Percentiles rank a stretch among this genome's conserved stretches.
Conservation (phyloP, 805 yeast genomes). For the Lipomyces orientalis region DNA sequence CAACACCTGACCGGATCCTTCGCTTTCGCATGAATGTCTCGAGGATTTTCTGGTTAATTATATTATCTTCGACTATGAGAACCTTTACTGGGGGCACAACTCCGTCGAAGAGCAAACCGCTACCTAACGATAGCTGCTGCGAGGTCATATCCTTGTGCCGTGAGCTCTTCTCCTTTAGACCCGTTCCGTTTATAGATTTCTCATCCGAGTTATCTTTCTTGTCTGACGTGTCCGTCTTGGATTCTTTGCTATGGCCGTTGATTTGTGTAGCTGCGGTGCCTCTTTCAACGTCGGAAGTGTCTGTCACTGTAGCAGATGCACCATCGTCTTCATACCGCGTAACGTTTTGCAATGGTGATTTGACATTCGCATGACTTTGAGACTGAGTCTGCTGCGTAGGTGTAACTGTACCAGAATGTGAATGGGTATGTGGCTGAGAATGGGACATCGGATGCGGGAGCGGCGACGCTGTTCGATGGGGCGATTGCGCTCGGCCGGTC, state of each 20-base stretch:
- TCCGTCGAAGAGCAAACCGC: slow-evolving; percentile 47
- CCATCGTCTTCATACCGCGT: slow-evolving; percentile 6
- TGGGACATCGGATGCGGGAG: not conserved
- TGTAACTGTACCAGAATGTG: slow-evolving; percentile 6
- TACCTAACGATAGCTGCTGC: not conserved
- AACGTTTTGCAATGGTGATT: slow-evolving; percentile 25
- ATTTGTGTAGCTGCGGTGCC: not conserved
- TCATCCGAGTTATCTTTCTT: not conserved
- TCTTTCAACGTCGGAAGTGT: not conserved
- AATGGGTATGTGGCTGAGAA: not conserved
- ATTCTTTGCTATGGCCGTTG: not conserved
- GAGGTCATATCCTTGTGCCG: not conserved
- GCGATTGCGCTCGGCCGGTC: slow-evolving; percentile 14
- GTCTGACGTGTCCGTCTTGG: not conserved
- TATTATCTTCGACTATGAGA: slow-evolving; percentile 93
- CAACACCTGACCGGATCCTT: slow-evolving; percentile 81
- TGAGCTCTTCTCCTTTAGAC: slow-evolving; percentile 14
- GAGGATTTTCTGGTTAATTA: slow-evolving; percentile 88
- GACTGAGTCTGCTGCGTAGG: not conserved
- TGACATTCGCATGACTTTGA: slow-evolving; percentile 9
- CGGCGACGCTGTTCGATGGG: slow-evolving; percentile 13
- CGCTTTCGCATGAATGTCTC: slow-evolving; percentile 87
- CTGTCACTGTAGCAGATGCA: not conserved
- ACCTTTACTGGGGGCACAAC: slow-evolving; percentile 90
- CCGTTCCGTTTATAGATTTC: not conserved